Evolutionary conservation across 768 basidiomycete genomes (phyloP).

Genomic region (Naganishia kalamii): DNA sequence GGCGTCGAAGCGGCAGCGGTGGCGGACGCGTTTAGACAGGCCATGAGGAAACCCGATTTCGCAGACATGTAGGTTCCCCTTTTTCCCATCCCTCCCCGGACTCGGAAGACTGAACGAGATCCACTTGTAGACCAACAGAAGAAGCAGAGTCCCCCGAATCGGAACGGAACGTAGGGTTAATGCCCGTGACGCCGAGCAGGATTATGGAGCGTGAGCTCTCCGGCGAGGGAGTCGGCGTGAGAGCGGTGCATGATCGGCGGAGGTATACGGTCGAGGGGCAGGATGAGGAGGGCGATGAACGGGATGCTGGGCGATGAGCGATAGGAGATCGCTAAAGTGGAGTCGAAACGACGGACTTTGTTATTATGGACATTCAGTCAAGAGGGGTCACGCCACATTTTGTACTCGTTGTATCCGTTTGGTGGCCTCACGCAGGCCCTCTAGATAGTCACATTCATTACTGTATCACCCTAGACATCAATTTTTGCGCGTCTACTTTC

Average conservation of each 20-base stretch:
- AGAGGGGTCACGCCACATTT: no score
- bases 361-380: no score
- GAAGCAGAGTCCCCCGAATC: constrained; percentile 17
- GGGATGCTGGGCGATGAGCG: neutral
- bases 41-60: constrained; percentile 82
- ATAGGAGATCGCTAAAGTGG: no score
- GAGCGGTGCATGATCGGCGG: constrained; percentile 16
- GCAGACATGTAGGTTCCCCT: constrained; percentile 16
- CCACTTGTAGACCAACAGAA: constrained; percentile 10
- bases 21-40: constrained; percentile 84
- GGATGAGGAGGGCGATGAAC: neutral
- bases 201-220: constrained; percentile 11
- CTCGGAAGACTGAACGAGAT: no score
- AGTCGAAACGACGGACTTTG: no score
- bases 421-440: no score
- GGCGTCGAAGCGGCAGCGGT: constrained; percentile 69
- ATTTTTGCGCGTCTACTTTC: no score
- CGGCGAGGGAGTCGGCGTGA: constrained; percentile 21
- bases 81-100: no score
- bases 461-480: no score
- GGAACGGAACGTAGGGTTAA: neutral
- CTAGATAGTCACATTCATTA: no score
- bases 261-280: constrained; percentile 15
- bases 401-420: no score
- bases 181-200: neutral